Base-by-base conservation (phyloP, 306 rosid genomes). In the Alnus rubra region DNA sequence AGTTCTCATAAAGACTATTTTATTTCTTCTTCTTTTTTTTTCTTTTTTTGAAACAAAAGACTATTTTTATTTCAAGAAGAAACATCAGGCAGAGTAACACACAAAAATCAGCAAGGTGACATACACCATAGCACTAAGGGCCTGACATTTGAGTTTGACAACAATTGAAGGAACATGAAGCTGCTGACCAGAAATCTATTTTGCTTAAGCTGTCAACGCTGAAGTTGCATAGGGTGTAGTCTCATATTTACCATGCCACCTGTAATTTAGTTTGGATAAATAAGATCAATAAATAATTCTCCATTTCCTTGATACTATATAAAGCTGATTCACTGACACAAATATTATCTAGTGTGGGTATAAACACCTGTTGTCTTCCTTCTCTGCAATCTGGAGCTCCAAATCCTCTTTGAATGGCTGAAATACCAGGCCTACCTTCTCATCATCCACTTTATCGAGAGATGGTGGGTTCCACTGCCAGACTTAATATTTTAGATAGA, bases 191-290 rank as follows among this genome's bases (percentile, higher is more conserved):
- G 81, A 79, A 5, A 39, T 47, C 35, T 52, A 18, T 64, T 31
- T n/a, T 75, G 78, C 79, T 80, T 50, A 19, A 5, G 75, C 64
- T 11, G 67, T 71, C 52, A 28, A 73, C 81, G 80, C 80, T 71
- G 42, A 50, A 64, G 74, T 80, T 77, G 87, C 89, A 86, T 88
- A 92, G 51, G 82, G 53, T 68, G 98, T 87, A 76, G 79, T 85
- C 86, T 91, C 98, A 62, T 82, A 88, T 78, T 90, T 92, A 52
- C 92, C 96, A 76, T 81, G 85, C 98, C 98, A 95, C 92, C 98
- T 92, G 89, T 51, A 63, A 76, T 83, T 71, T 31, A 5, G 75
- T 79, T 64, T 62, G 59, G 53, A 76, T 44, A 18, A 56, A 4
- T 51, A n/a, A 31, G 62, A 60, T 55, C 54, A 53, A 60, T 56